Base-by-base conservation (phyloP, 2,329 filamentous ascomycete species). In the Camptophora hylomeconis region DNA sequence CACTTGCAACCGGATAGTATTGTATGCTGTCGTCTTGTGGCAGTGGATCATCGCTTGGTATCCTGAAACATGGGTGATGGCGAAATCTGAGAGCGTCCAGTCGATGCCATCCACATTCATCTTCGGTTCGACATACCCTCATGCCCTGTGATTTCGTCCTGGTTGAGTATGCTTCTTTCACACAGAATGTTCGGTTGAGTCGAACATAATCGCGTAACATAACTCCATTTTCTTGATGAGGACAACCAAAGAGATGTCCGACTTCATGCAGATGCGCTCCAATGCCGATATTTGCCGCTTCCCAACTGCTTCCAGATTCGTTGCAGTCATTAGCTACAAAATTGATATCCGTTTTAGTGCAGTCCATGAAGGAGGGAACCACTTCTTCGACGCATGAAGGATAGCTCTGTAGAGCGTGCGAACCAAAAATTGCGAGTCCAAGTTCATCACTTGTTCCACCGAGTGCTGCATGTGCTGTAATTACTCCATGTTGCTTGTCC, bases 241-340 rank as follows among this genome's bases (percentile, higher is more conserved):
- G 82, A 41, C 82, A 92, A 27, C 87, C 87, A 42, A 95, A 80
- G 13, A 93, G 56, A 56, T 92, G 87, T 3, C 87, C 87, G 1
- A 79, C 79, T 54, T 94, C 84, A 52, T 92, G 87, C 26, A 95
- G 56, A 53, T 95, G 87, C 7, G 83, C 86, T 5, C 87, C 87
- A 40, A 95, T 92, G 17, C 86, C 86, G 36, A 93, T 79, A 44
- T 87, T 92, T 15, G 82, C 84, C n/a, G 84, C 75, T 52, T 95
- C 87, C 87, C 87, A 95, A 25, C 75, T 89, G 49, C 81, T 92
- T 14, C 86, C 86, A 5, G 76, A 77, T 41, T 93, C 81, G 43
- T 80, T 79, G 51, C 75, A 82, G 50, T 92, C 82, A 45, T 94
- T 93, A 10, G 80, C 79, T 20, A 93, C 74, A 44, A 70, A 69